phyloP scores from a whole-genome alignment of 805 yeast genomes.

The Candida berthetii region DNA sequence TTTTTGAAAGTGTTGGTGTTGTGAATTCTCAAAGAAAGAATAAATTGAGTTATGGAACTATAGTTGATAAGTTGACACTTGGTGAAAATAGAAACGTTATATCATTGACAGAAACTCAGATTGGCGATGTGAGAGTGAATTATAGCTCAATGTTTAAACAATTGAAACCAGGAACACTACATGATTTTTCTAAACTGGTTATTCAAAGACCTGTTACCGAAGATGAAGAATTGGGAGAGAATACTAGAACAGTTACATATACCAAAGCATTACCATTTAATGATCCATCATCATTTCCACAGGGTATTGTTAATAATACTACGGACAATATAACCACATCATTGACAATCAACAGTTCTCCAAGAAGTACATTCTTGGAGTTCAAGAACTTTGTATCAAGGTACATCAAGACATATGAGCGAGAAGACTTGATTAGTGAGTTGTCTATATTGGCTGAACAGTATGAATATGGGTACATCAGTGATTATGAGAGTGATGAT shows the following conservation, averaged over 20 bases:
- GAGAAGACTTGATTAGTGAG: conserved; percentile 47
- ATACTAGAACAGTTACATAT: conserved; percentile 4
- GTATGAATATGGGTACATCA: conserved; percentile 47
- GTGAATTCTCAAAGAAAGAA: conserved; percentile 31
- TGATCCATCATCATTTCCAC: conserved; percentile 27
- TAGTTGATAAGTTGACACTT: conserved; percentile 35
- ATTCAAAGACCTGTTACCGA: conserved; percentile 15
- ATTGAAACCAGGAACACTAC: conserved; percentile 3
- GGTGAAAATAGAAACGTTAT: conserved; percentile 43
- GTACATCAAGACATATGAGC: conserved; percentile 36
- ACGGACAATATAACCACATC: conserved; percentile 11
- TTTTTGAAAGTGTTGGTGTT: conserved; percentile 39
- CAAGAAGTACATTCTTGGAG: conserved; percentile 10
- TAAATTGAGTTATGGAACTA: conserved; percentile 30
- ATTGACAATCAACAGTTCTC: conserved; percentile 14
- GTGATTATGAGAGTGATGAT: conserved; percentile 33
- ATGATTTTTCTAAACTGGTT: conserved; percentile 21
- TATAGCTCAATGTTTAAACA: conserved; percentile 5
- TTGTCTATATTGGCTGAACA: conserved; percentile 35
- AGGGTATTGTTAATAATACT: conserved; percentile 6
- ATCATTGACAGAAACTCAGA: conserved; percentile 24
- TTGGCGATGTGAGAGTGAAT: conserved; percentile 2
- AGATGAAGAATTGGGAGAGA: not conserved
- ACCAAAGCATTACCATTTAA: conserved; percentile 12
- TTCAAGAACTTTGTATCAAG: conserved; percentile 24